Base-by-base conservation (phyloP, 495 filamentous ascomycete species). In the Tuber umbilicatum region DNA sequence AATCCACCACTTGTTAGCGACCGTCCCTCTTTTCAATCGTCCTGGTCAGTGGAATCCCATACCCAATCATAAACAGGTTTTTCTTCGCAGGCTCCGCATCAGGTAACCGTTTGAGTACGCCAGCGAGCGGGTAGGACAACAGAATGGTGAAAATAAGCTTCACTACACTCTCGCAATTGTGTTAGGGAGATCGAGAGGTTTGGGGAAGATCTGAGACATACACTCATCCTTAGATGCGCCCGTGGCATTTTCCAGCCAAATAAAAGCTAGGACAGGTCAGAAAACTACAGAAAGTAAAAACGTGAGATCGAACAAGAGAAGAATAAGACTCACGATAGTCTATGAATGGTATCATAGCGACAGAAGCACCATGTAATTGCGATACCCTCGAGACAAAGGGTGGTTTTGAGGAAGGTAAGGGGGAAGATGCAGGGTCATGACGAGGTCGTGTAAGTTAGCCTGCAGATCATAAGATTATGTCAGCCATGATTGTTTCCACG, bases 101-200 rank as follows among this genome's bases (percentile, higher is more conserved):
- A 42, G 95, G 96, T 47, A 99, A 89, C 64, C 96, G 89, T 84
- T 99, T 99, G 21, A 99, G 87, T 71, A 97, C 80, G 55, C 87
- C 95, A 68, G 94, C 93, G 71, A 99, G 87, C 17, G 95, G 95
- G 83, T 97, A 99, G 42, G 96, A 97, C 40, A 97, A 83, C 64
- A 98, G 87, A 83, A 99, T 94, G 23, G 93, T 93, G 83, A 90
- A 90, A 78, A 97, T 90, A 82, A 98, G 90, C 82, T 99, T 99
- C 72, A 99, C 94, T 98, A 75, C 74, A 68, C 50, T 75, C 69
- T 38, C 42, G 38, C 2, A 3, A 60, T 4, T 14, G 31, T 60
- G 37, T 78, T 76, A 70, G 55, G 17, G 55, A 17, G 7, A 27
- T 60, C n/a, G 14, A 60, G 14, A 60, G 31, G n/a, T 2, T 10